Conservation (phyloP, 2,329 filamentous ascomycete species). For the Cordyceps cateniannulata region DNA sequence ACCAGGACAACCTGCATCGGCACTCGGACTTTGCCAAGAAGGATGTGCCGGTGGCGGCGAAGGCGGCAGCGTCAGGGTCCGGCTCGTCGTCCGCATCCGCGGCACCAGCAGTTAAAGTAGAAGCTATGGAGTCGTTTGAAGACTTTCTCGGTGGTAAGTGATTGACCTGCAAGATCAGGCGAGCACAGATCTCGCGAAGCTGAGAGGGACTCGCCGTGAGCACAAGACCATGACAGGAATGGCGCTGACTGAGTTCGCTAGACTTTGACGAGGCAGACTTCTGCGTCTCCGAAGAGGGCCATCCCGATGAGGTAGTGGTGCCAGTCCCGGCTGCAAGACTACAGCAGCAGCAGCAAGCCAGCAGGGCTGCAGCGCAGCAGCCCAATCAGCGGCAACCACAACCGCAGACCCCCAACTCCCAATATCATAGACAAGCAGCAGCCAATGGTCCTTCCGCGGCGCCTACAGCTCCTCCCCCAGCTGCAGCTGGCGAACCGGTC, state of each 20-base stretch:
- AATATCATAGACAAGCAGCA: neutral
- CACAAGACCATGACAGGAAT: neutral
- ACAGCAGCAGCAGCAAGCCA: neutral
- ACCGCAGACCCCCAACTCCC: conserved; percentile 9
- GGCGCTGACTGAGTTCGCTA: conserved; percentile 16
- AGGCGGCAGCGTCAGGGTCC: neutral
- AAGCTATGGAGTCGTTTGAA: conserved; percentile 38
- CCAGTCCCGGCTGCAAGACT: neutral
- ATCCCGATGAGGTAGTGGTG: conserved; percentile 64
- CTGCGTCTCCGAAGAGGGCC: conserved; percentile 59
- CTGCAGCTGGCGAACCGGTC: neutral
- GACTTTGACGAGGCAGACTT: conserved; percentile 76
- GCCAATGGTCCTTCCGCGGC: neutral
- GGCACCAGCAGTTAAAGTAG: conserved; percentile 2
- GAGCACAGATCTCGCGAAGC: neutral
- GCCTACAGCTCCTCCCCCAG: neutral
- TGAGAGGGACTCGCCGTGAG: neutral
- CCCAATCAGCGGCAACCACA: conserved; percentile 1
- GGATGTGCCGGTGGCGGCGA: conserved; percentile 26
- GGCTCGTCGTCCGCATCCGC: conserved; percentile 35
- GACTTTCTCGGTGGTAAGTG: conserved; percentile 43
- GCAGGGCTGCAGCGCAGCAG: neutral
- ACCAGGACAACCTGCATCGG: conserved; percentile 72
- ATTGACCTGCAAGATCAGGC: no score
- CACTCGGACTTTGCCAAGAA: conserved; percentile 70